Conservation (phyloP, 257 asterid genomes). For the Solanum bulbocastanum region DNA sequence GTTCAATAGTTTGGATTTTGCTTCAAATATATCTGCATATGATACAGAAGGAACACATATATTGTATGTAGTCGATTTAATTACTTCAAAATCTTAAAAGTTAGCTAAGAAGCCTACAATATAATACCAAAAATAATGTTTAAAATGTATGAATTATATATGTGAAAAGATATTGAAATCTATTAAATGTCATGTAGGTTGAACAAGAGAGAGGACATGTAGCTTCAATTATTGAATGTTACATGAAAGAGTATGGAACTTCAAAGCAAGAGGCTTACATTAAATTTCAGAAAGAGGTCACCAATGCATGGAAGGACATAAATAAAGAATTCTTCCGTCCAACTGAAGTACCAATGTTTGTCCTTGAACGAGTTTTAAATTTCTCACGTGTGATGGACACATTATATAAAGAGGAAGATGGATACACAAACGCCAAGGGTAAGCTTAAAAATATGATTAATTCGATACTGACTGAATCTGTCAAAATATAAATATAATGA, state of each 20-base stretch:
- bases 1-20: no score
- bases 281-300: not conserved
- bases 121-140: no score
- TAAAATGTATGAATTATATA: no score
- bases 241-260: not conserved
- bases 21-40: no score
- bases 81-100: no score
- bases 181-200: not conserved
- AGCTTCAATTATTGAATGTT: not conserved
- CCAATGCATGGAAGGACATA: constrained; percentile 5
- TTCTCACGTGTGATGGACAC: not conserved
- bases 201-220: not conserved
- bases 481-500: not conserved
- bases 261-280: not conserved
- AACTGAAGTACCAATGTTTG: not conserved
- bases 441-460: not conserved
- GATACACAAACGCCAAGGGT: not conserved
- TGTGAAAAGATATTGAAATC: not conserved
- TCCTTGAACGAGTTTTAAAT: not conserved
- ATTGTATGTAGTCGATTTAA: no score
- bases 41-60: no score
- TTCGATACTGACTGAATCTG: not conserved
- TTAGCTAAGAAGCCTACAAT: no score
- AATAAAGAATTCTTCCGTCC: not conserved
- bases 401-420: not conserved